phyloP scores from a whole-genome alignment of 768 basidiomycete species.

The Russula virescens region DNA sequence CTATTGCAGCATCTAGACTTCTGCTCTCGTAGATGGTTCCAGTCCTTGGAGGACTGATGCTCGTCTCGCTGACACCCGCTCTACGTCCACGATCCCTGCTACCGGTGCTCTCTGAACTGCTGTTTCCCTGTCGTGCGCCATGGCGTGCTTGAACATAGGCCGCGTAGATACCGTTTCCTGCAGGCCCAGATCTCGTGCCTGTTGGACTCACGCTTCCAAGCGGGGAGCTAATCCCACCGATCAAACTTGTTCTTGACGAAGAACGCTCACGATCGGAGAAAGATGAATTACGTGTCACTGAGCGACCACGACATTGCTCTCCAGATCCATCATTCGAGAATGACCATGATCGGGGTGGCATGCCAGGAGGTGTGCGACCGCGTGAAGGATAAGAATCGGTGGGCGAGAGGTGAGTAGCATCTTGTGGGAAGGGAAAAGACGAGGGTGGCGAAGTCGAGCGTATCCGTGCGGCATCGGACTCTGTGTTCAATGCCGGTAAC shows the following conservation, averaged over 20 bases:
- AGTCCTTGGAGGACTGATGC: slow-evolving; percentile 13
- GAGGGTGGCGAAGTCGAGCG: slow-evolving; percentile 14
- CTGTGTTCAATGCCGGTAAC: not conserved
- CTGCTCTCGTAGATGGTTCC: not conserved
- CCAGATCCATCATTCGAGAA: slow-evolving; percentile 25
- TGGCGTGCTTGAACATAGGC: slow-evolving; percentile 20
- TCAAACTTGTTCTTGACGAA: slow-evolving; percentile 28
- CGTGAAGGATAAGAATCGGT: slow-evolving; percentile 24
- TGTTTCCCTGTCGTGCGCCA: slow-evolving; percentile 11
- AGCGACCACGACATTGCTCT: slow-evolving; percentile 43
- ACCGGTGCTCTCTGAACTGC: slow-evolving; percentile 9
- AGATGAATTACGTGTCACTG: slow-evolving; percentile 48
- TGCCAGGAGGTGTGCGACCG: slow-evolving; percentile 24
- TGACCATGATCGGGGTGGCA: slow-evolving; percentile 26
- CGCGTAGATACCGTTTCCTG: slow-evolving; percentile 15
- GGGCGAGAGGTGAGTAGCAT: slow-evolving; percentile 24
- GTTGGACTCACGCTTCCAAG: slow-evolving; percentile 35
- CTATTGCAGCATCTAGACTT: not conserved
- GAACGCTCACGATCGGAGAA: slow-evolving; percentile 48
- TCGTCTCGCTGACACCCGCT: slow-evolving; percentile 18
- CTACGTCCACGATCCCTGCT: slow-evolving; percentile 23
- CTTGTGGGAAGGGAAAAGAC: slow-evolving; percentile 22
- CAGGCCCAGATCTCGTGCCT: slow-evolving; percentile 28
- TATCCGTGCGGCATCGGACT: slow-evolving; percentile 12
- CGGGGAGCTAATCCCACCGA: slow-evolving; percentile 34